Percentiles rank a stretch among this genome's conserved stretches.
Conservation (phyloP, 2,329 filamentous ascomycete genomes). For the Exophiala calicioides region DNA sequence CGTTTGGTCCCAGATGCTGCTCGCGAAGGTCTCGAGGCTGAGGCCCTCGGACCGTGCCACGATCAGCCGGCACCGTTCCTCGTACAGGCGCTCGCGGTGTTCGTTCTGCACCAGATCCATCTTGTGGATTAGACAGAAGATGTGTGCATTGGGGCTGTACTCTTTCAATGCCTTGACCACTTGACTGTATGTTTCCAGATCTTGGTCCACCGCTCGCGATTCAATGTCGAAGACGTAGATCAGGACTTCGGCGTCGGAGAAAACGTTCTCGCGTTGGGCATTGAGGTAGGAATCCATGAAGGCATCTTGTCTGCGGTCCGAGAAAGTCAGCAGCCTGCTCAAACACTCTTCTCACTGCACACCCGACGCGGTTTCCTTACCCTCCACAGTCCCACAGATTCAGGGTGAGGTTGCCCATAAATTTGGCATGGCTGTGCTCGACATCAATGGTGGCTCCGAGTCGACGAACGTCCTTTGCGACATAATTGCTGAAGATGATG, state of each 20-base stretch:
- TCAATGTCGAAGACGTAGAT: conserved; percentile 99
- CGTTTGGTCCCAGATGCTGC: conserved; percentile 97
- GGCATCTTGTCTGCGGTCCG: conserved; percentile 78
- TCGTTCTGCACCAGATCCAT: conserved; percentile 91
- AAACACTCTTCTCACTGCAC: not conserved
- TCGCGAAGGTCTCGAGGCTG: conserved; percentile 84
- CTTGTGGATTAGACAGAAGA: conserved; percentile 97
- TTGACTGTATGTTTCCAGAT: conserved; percentile 86
- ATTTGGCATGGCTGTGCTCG: conserved; percentile 97
- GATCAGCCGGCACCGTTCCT: conserved; percentile 77
- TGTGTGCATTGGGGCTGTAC: conserved; percentile 75
- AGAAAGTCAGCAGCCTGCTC: conserved; percentile 14
- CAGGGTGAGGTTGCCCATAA: conserved; percentile 93
- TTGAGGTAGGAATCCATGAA: conserved; percentile 99
- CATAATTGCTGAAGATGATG: conserved; percentile 99
- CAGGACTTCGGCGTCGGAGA: conserved; percentile 79
- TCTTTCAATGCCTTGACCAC: conserved; percentile 87
- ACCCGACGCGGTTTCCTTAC: conserved; percentile 45
- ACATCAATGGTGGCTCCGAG: conserved; percentile 97
- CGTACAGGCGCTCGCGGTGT: conserved; percentile 77
- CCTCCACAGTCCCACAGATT: conserved; percentile 99
- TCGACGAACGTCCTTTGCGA: conserved; percentile 89
- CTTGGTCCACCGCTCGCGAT: conserved; percentile 88
- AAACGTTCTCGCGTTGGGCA: conserved; percentile 93
- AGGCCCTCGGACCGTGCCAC: conserved; percentile 72